Base-by-base conservation (phyloP, 192 early-diverging fungal species). In the Umbelopsis isabellina region DNA sequence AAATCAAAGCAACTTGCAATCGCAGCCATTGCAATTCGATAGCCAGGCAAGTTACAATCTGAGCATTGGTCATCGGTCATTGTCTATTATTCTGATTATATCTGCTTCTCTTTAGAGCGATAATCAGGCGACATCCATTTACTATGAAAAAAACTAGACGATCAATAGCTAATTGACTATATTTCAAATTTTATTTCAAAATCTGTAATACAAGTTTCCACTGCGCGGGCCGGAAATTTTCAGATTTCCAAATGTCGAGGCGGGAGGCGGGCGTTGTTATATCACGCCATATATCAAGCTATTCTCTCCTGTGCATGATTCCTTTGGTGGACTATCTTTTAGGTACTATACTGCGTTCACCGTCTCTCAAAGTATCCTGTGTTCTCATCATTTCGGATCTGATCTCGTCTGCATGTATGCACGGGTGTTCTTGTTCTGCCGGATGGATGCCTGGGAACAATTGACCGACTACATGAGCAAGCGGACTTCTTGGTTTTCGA, bases 341-440 rank as follows among this genome's bases (percentile, higher is more conserved):
- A 2, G 55, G 30, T 6, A 61, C 55, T 16, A 61, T n/a, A 6
- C 55, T 30, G 4, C 27, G 25, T 25, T 35, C 55, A 3, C 55
- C 55, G 7, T 61, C 55, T n/a, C 55, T 61, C 13, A 61, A 61
- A 2, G 30, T 61, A 61, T 61, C 55, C 30, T 69, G 20, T 18
- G 50, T 68, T 52, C 65, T 37, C 44, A 64, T 65, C 70, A 77
- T 68, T 30, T 77, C 71, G 7, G 33, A 30, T 48, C 76, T 35
- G 25, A 77, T 65, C 13, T 46, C 67, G 23, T 77, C 76, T 4
- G 76, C 76, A 37, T 77, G 76, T 2, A 67, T 49, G 55, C 76
- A 77, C 0, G 52, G 61, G 21, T 49, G 61, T 3, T 37, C 46
- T 44, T 64, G 47, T 10, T 37, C 44, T 3, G 51, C 21, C 6